These are phyloP conservation scores for Lyophyllum atratum DNA, from an alignment of 768 basidiomycete genomes.

Conservation along the genomic window DNA sequence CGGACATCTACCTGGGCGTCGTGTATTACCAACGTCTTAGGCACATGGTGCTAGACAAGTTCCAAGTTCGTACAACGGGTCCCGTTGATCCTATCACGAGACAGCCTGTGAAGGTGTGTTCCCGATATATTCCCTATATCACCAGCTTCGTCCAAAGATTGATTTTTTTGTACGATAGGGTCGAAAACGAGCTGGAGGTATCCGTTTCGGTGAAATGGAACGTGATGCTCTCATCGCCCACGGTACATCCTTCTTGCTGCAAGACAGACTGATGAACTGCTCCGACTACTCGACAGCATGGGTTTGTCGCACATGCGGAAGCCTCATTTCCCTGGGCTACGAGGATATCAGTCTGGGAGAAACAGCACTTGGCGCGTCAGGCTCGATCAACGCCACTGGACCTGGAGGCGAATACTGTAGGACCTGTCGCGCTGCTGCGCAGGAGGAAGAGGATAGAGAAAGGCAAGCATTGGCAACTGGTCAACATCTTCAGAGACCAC, in stretches of 20 bases:
- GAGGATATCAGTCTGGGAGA: conserved; percentile 83
- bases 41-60: conserved; percentile 99
- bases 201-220: conserved; percentile 99
- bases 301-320: conserved; percentile 97
- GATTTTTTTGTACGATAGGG: conserved; percentile 52
- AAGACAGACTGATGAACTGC: conserved; percentile 99
- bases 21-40: conserved; percentile 98
- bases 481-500: conserved; percentile 43
- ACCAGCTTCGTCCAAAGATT: background rate
- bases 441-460: conserved; percentile 62
- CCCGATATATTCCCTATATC: background rate
- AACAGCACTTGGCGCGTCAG: conserved; percentile 50
- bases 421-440: conserved; percentile 77
- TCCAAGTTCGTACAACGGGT: conserved; percentile 98
- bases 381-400: conserved; percentile 58
- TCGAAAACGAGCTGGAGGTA: conserved; percentile 96
- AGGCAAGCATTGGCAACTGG: conserved; percentile 62
- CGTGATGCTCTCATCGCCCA: conserved; percentile 98
- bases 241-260: conserved; percentile 96
- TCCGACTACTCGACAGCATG: conserved; percentile 99
- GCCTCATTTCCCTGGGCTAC: conserved; percentile 93
- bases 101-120: conserved; percentile 91
- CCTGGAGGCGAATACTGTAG: conserved; percentile 94
- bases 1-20: conserved; percentile 97
- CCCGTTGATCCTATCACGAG: conserved; percentile 95